phyloP scores from a whole-genome alignment of 805 yeast species.

The Tetrapisispora pingtungensis region DNA sequence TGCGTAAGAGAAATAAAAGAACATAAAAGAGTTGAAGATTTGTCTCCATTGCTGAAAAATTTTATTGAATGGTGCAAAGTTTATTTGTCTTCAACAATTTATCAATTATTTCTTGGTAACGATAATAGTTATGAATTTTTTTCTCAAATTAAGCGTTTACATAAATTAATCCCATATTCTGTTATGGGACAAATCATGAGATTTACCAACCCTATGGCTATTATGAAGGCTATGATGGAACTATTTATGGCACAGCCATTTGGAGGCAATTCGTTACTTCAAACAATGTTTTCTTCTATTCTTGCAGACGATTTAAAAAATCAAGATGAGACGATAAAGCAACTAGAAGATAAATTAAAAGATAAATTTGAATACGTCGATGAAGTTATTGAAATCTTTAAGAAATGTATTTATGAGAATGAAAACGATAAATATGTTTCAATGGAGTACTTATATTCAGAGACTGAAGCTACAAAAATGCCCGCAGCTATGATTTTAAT shows the following conservation, averaged over 20 bases:
- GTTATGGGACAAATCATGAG: conserved; percentile 66
- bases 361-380: conserved; percentile 10
- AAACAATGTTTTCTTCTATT: conserved; percentile 61
- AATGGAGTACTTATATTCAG: conserved; percentile 21
- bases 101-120: conserved; percentile 67
- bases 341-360: conserved; percentile 34
- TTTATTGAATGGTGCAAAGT: conserved; percentile 76
- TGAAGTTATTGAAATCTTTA: conserved; percentile 24
- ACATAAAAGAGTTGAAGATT: conserved; percentile 40
- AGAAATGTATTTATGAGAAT: conserved; percentile 25
- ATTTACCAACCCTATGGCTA: conserved; percentile 79
- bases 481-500: conserved; percentile 20
- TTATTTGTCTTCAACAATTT: conserved; percentile 75
- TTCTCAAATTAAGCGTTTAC: conserved; percentile 60
- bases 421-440: not conserved
- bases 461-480: conserved; percentile 22
- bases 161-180: conserved; percentile 69
- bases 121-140: conserved; percentile 74
- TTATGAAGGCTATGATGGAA: conserved; percentile 71
- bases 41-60: conserved; percentile 57
- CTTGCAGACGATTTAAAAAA: conserved; percentile 65
- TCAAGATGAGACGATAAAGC: conserved; percentile 43
- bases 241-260: conserved; percentile 72
- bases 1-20: conserved; percentile 59
- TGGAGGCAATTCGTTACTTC: conserved; percentile 58